phyloP scores from a whole-genome alignment of 1,284 basidiomycete species.

The Melampsora abietis-canadensis region DNA sequence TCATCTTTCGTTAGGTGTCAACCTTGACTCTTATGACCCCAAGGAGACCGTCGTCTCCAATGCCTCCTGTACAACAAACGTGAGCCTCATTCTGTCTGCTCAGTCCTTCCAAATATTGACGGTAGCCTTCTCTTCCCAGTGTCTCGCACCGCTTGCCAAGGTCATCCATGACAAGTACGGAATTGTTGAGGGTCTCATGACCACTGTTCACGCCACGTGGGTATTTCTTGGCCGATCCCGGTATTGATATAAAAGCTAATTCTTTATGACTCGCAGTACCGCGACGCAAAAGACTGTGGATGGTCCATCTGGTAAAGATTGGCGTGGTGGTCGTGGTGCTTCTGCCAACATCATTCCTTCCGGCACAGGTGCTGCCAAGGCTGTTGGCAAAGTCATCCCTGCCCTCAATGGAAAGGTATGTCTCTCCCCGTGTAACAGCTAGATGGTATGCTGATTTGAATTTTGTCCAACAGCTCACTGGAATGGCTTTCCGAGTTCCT shows the following conservation, averaged over 20 bases:
- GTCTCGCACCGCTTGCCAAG: constrained; percentile 96
- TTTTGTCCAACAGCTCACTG: constrained; percentile 58
- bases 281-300: constrained; percentile 99
- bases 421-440: constrained; percentile 56
- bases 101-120: not conserved
- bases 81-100: not conserved
- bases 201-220: constrained; percentile 77
- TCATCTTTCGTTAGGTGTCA: constrained; percentile 67
- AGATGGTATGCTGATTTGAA: constrained; percentile 33
- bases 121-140: constrained; percentile 51
- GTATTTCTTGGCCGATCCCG: not conserved
- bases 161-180: constrained; percentile 94
- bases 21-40: constrained; percentile 88
- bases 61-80: constrained; percentile 98
- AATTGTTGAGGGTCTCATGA: constrained; percentile 96
- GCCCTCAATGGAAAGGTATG: constrained; percentile 83
- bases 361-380: constrained; percentile 97
- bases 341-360: constrained; percentile 99
- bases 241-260: not conserved
- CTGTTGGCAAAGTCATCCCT: constrained; percentile 98
- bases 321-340: constrained; percentile 87
- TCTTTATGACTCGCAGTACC: constrained; percentile 62
- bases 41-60: constrained; percentile 89
- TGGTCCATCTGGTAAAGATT: constrained; percentile 82
- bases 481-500: constrained; percentile 96